These are phyloP conservation scores for Ananas comosus DNA, from an alignment of 176 grass and related monocot species.

Conservation along the genomic window DNA sequence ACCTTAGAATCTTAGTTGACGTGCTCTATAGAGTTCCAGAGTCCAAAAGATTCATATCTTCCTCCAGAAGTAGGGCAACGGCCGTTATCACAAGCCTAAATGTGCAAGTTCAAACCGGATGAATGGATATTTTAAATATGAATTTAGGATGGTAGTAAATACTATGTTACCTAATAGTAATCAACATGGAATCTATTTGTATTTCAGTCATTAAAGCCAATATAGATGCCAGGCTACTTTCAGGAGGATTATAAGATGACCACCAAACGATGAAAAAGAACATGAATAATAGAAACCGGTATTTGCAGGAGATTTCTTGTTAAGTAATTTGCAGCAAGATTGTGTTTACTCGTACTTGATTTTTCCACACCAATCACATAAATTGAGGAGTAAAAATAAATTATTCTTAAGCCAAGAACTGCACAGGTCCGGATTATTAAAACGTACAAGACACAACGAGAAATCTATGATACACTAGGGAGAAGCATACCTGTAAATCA, in stretches of 20 bases:
- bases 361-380: too few species aligned
- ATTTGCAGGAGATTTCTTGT: too few species aligned
- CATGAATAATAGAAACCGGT: too few species aligned
- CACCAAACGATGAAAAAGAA: too few species aligned
- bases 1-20: slow-evolving; percentile 16
- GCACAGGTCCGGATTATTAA: neutral
- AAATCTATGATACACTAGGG: slow-evolving; percentile 12
- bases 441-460: slow-evolving; percentile 6
- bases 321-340: too few species aligned
- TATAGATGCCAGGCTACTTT: too few species aligned
- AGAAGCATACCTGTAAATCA: slow-evolving; percentile 77
- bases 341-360: too few species aligned
- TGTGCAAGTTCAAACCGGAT: too few species aligned
- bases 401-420: slow-evolving; percentile 12
- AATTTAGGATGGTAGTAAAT: slow-evolving; percentile 15
- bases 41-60: slow-evolving; percentile 54
- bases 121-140: neutral
- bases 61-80: slow-evolving; percentile 67
- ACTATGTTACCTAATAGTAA: neutral
- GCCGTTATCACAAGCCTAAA: slow-evolving; percentile 82
- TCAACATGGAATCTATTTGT: too few species aligned
- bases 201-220: too few species aligned
- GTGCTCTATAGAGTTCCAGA: slow-evolving; percentile 52
- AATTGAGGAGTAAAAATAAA: neutral
- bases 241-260: too few species aligned